Evolutionary conservation across 768 basidiomycete genomes (phyloP).

Genomic region (Lanmaoa rubissima): DNA sequence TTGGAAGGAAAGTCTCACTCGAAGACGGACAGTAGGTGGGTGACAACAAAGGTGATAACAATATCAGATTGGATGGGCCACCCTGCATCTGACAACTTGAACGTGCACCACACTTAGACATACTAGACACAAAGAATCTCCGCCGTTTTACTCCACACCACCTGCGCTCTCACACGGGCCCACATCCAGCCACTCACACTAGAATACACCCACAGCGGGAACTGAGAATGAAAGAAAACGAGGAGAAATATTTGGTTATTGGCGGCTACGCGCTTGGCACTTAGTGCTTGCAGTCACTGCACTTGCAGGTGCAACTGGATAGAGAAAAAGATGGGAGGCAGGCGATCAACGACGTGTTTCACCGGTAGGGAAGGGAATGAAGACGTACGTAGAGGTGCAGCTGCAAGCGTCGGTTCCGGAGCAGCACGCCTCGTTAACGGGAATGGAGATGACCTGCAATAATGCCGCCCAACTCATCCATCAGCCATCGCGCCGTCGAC

Average conservation of each 20-base stretch:
- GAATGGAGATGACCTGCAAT: constrained; percentile 8
- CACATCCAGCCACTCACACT: neutral
- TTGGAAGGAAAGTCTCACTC: neutral
- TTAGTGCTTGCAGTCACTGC: constrained; percentile 22
- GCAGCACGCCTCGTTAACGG: constrained; percentile 24
- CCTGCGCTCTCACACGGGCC: neutral
- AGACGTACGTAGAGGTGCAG: constrained; percentile 11
- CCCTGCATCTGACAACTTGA: neutral
- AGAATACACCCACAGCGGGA: neutral
- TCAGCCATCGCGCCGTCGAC: neutral
- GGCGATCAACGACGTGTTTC: neutral
- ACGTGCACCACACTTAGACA: neutral
- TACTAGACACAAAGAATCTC: neutral
- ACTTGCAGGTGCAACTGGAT: constrained; percentile 18
- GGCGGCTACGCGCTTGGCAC: neutral
- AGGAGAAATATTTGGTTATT: too few relatives aligned
- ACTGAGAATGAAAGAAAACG: too few relatives aligned
- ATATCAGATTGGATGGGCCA: neutral
- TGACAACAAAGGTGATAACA: neutral
- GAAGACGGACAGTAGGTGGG: neutral
- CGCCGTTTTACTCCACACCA: neutral
- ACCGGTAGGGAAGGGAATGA: neutral
- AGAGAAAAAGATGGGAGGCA: too few relatives aligned
- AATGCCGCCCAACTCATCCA: too few relatives aligned
- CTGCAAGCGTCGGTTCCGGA: constrained; percentile 1